Percentiles rank a stretch among this genome's conserved stretches.
These are phyloP conservation scores for Thielaviopsis euricoi DNA, from an alignment of 2,329 filamentous ascomycete species.

Conservation along the genomic window DNA sequence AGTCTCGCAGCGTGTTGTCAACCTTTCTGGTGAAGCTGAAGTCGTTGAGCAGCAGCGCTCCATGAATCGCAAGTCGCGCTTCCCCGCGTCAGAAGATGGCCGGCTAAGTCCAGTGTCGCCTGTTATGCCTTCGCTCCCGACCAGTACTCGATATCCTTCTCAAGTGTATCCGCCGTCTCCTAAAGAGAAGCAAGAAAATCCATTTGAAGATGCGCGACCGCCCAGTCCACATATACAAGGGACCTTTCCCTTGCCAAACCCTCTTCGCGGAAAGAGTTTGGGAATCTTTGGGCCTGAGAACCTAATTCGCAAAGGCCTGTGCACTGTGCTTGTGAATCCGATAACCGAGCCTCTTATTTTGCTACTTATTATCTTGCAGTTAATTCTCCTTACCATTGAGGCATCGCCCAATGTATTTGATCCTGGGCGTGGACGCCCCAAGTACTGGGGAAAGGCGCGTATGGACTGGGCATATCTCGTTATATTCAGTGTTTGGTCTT, in stretches of 20 bases:
- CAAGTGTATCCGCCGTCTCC: constrained; percentile 22
- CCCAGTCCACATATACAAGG: constrained; percentile 12
- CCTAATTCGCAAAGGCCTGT: constrained; percentile 54
- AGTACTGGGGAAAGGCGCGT: constrained; percentile 46
- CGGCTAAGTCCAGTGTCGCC: constrained; percentile 22
- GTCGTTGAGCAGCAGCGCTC: constrained; percentile 56
- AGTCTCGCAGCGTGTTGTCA: constrained; percentile 96
- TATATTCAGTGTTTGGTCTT: constrained; percentile 77
- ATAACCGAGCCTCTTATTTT: constrained; percentile 76
- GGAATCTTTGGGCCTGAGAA: constrained; percentile 73
- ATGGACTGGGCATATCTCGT: constrained; percentile 70
- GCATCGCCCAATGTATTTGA: constrained; percentile 55
- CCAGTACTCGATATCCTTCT: constrained; percentile 35
- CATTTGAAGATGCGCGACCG: constrained; percentile 12
- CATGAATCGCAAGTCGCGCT: constrained; percentile 43
- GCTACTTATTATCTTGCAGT: constrained; percentile 73
- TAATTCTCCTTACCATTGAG: constrained; percentile 75
- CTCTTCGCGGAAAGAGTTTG: constrained; percentile 69
- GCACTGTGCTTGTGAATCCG: constrained; percentile 72
- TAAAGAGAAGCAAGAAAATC: constrained; percentile 9
- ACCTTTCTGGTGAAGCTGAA: constrained; percentile 85
- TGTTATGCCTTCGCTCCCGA: constrained; percentile 17
- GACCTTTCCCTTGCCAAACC: constrained; percentile 35
- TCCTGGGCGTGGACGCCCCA: constrained; percentile 40
- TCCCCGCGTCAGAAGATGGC: constrained; percentile 34